Evolutionary conservation across 192 early-diverging fungal genomes (phyloP).

Genomic region (Entophlyctis luteolus): DNA sequence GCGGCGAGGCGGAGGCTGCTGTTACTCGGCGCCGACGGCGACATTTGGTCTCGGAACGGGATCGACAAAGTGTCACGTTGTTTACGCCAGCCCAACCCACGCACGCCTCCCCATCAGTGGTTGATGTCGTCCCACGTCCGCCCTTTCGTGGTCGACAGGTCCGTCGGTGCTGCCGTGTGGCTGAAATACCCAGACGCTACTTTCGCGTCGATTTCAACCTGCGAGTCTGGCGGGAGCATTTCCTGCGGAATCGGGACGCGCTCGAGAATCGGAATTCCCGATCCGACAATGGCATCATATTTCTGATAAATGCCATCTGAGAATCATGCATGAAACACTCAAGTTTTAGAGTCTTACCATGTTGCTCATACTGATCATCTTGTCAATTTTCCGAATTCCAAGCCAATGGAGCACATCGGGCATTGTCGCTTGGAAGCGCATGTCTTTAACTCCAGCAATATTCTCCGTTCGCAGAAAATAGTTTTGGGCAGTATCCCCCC

Average conservation of each 20-base stretch:
- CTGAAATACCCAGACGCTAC: constrained; percentile 95
- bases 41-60: too few species aligned
- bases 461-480: constrained; percentile 85
- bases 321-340: constrained; percentile 14
- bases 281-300: constrained; percentile 84
- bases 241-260: constrained; percentile 86
- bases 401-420: constrained; percentile 95
- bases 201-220: constrained; percentile 96
- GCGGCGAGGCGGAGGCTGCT: too few species aligned
- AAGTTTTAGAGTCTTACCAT: constrained; percentile 27
- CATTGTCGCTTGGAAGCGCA: constrained; percentile 96
- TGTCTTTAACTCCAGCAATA: constrained; percentile 89
- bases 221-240: constrained; percentile 81
- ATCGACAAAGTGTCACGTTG: too few species aligned
- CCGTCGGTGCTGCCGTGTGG: constrained; percentile 49
- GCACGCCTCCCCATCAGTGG: not conserved
- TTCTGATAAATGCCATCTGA: constrained; percentile 48
- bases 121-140: constrained; percentile 32
- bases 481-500: constrained; percentile 82
- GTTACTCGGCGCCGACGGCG: too few species aligned
- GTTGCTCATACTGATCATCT: constrained; percentile 67
- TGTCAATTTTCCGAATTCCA: constrained; percentile 88
- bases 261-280: constrained; percentile 84
- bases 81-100: too few species aligned
- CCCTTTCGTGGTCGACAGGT: constrained; percentile 70